Conservation (phyloP, 148 eudicot genomes). For the Arbutus unedo region DNA sequence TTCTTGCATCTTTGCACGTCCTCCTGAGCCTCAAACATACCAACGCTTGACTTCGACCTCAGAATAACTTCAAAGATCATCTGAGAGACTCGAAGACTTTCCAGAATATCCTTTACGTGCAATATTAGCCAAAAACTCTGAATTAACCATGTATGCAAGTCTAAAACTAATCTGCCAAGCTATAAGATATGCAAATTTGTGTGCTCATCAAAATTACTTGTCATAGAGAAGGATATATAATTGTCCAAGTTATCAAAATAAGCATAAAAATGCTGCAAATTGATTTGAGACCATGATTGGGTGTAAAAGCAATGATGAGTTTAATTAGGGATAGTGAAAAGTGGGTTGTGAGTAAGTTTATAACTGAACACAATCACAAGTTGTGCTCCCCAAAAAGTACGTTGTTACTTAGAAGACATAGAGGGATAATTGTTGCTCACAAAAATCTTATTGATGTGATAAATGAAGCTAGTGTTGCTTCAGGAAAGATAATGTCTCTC, state of each 20-base stretch:
- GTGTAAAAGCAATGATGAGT: conserved; percentile 9
- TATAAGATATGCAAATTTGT: too few relatives aligned
- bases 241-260: background rate
- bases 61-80: too few relatives aligned
- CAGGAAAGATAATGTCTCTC: background rate
- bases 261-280: background rate
- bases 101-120: too few relatives aligned
- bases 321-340: background rate
- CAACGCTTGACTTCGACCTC: too few relatives aligned
- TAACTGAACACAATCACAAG: background rate
- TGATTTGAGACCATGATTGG: background rate
- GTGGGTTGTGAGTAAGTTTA: background rate
- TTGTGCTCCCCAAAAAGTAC: background rate
- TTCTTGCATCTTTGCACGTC: too few relatives aligned
- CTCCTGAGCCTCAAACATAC: too few relatives aligned
- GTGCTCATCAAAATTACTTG: background rate
- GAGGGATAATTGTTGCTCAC: background rate
- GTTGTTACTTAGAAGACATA: background rate
- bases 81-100: too few relatives aligned
- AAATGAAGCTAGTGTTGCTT: background rate
- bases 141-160: too few relatives aligned
- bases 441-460: conserved; percentile 1
- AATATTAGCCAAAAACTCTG: too few relatives aligned
- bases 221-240: conserved; percentile 3
- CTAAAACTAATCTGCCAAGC: too few relatives aligned